phyloP scores from a whole-genome alignment of 1,284 basidiomycete species.

The Austroboletus niveus region DNA sequence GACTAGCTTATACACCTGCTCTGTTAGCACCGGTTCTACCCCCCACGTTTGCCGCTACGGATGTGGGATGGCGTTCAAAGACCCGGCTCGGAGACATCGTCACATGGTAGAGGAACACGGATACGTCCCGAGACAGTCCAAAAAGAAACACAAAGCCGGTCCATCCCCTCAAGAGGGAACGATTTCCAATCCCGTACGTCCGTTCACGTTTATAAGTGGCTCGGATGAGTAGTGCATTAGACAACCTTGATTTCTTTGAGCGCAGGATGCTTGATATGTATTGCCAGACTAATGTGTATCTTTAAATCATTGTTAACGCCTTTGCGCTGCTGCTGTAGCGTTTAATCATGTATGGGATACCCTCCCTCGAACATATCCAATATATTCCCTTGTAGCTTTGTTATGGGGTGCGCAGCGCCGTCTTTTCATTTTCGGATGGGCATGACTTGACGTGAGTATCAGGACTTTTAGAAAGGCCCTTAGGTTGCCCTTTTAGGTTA shows the following conservation, averaged over 20 bases:
- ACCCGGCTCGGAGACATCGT: conserved; percentile 60
- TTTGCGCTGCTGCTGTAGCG: conserved; percentile 8
- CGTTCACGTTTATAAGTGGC: conserved; percentile 34
- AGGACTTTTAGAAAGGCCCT: no score
- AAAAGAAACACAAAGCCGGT: conserved; percentile 41
- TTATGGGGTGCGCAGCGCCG: not conserved
- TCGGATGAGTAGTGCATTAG: conserved; percentile 23
- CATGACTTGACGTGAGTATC: not conserved
- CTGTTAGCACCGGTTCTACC: conserved; percentile 49
- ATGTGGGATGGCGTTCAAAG: conserved; percentile 55
- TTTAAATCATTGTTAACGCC: conserved; percentile 20
- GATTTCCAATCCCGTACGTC: conserved; percentile 31
- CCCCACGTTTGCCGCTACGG: conserved; percentile 54
- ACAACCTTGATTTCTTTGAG: conserved; percentile 6
- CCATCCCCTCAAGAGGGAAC: conserved; percentile 23
- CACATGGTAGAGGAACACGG: conserved; percentile 56
- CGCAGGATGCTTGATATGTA: conserved; percentile 25
- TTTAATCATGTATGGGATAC: conserved; percentile 20
- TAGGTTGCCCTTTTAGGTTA: no score
- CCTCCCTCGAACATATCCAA: conserved; percentile 7
- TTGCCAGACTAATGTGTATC: conserved; percentile 26
- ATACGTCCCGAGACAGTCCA: conserved; percentile 47
- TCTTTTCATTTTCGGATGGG: not conserved
- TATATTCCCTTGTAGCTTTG: conserved; percentile 25
- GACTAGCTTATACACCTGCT: conserved; percentile 10